Evolutionary conservation across 805 yeast species (phyloP).

Genomic region (Candida koratica): DNA sequence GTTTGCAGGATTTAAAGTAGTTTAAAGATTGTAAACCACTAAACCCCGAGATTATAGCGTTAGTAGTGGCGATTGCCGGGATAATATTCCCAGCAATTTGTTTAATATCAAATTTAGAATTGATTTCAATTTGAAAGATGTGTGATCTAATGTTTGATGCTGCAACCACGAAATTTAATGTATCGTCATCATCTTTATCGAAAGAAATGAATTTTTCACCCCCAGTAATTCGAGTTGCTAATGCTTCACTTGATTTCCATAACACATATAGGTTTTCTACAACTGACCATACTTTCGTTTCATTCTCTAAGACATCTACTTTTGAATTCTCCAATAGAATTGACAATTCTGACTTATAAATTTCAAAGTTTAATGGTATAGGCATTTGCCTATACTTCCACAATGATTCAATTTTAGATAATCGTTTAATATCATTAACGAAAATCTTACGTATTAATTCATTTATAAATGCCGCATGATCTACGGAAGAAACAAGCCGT

Average conservation of each 20-base stretch:
- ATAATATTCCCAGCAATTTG: constrained; percentile 97
- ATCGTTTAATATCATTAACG: constrained; percentile 70
- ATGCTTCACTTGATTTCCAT: constrained; percentile 39
- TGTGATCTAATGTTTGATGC: constrained; percentile 75
- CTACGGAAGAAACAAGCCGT: constrained; percentile 13
- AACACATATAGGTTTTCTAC: constrained; percentile 63
- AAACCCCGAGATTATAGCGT: constrained; percentile 91
- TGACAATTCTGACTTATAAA: constrained; percentile 12
- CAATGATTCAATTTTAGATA: constrained; percentile 64
- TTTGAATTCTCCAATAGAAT: constrained; percentile 4
- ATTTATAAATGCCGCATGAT: constrained; percentile 19
- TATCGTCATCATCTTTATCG: constrained; percentile 94
- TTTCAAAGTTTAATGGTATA: constrained; percentile 46
- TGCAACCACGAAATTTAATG: constrained; percentile 81
- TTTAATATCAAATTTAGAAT: constrained; percentile 81
- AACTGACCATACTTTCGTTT: constrained; percentile 56
- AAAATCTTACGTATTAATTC: constrained; percentile 60
- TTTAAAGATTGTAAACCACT: constrained; percentile 69
- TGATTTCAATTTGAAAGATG: constrained; percentile 64
- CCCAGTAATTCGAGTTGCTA: constrained; percentile 47
- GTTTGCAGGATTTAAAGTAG: constrained; percentile 29
- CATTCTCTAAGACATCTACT: constrained; percentile 23
- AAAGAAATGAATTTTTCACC: constrained; percentile 50
- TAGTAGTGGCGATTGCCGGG: constrained; percentile 97
- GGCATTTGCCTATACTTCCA: constrained; percentile 78